Conservation (phyloP, 176 grass and related monocot genomes). For the Paspalum notatum region DNA sequence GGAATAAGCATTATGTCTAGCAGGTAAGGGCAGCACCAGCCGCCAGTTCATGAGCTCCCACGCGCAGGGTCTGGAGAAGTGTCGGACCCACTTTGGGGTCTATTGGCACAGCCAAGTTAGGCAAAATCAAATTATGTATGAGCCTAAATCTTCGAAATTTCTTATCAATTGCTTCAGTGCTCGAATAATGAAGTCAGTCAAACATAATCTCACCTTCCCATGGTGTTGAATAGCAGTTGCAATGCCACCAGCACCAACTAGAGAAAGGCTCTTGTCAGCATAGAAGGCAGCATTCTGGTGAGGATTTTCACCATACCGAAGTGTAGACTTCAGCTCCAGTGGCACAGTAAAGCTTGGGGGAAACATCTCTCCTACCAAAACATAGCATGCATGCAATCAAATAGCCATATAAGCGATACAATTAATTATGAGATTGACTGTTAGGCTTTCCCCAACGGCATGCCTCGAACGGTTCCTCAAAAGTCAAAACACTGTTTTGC, state of each 20-base stretch:
- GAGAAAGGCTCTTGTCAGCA: slow-evolving; percentile 73
- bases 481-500: too few relatives aligned
- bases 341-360: slow-evolving; percentile 76
- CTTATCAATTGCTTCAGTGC: neutral
- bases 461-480: too few relatives aligned
- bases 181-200: neutral
- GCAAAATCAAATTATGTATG: neutral
- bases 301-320: slow-evolving; percentile 94
- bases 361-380: slow-evolving; percentile 66
- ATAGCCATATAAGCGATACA: slow-evolving; percentile 10
- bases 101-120: neutral
- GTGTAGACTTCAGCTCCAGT: slow-evolving; percentile 60
- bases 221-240: slow-evolving; percentile 79
- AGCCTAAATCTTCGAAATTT: neutral
- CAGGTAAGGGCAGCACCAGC: neutral
- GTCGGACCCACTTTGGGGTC: too few relatives aligned
- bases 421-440: too few relatives aligned
- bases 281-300: slow-evolving; percentile 94
- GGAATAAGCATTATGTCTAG: neutral
- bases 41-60: too few relatives aligned
- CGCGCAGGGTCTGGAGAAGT: too few relatives aligned
- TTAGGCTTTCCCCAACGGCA: too few relatives aligned
- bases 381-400: neutral
- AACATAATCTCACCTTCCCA: slow-evolving; percentile 60
- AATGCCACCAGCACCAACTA: slow-evolving; percentile 79